phyloP scores from a whole-genome alignment of 1,284 basidiomycete genomes.

The Sporisorium reilianum region DNA sequence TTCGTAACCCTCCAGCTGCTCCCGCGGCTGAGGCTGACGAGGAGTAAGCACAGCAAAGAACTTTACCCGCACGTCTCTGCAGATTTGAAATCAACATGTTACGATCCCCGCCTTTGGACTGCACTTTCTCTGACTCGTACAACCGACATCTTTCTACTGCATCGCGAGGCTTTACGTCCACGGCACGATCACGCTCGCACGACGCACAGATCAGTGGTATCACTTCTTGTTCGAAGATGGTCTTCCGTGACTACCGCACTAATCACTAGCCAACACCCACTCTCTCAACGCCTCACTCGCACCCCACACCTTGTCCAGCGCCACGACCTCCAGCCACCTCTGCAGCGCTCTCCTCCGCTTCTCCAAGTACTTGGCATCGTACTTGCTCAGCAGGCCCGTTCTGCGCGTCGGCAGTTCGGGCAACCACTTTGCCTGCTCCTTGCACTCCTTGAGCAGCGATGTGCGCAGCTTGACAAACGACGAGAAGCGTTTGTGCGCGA shows the following conservation, averaged over 20 bases:
- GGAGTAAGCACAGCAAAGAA: slow-evolving; percentile 11
- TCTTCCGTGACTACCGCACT: background rate
- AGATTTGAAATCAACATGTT: slow-evolving; percentile 14
- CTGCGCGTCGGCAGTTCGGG: slow-evolving; percentile 54
- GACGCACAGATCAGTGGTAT: no score
- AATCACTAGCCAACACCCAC: slow-evolving; percentile 57
- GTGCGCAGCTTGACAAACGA: slow-evolving; percentile 48
- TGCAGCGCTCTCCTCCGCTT: slow-evolving; percentile 58
- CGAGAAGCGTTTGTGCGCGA: slow-evolving; percentile 48
- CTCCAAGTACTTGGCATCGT: slow-evolving; percentile 58
- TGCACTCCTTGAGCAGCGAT: slow-evolving; percentile 26
- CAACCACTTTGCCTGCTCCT: slow-evolving; percentile 39
- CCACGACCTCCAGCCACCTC: slow-evolving; percentile 55
- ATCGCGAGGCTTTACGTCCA: no score
- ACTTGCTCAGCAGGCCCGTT: slow-evolving; percentile 58
- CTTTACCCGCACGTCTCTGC: background rate
- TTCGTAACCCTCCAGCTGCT: slow-evolving; percentile 39
- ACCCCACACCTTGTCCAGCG: slow-evolving; percentile 59
- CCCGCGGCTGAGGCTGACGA: slow-evolving; percentile 25
- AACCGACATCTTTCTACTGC: background rate
- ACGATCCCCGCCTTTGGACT: background rate
- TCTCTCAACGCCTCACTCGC: slow-evolving; percentile 32
- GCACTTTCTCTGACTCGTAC: background rate
- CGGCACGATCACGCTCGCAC: no score
- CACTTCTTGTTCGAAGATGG: no score